Evolutionary conservation across 495 filamentous ascomycete genomes (phyloP), one percentile per base, ranked within the genome.

Genomic region (Oidiodendron maius): DNA sequence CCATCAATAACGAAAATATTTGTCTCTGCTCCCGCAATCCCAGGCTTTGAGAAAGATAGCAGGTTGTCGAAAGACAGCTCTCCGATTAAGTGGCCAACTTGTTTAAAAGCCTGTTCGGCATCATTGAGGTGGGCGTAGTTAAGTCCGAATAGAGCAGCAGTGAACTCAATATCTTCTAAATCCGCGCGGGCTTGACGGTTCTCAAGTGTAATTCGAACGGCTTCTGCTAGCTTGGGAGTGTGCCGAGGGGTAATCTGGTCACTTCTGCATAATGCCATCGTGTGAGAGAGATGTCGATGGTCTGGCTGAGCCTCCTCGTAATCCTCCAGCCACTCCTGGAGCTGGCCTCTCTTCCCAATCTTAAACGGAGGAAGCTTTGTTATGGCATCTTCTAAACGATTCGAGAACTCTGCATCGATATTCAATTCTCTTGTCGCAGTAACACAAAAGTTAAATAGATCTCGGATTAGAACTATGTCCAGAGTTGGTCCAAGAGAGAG

Each of bases 211-310:
- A 64, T 61, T 13, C 62, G 53, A 30, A 61, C 68, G 8, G 68
- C 69, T 22, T 51, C 51, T 13, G 69, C 64, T 0, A 67, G 54
- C 28, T 41, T 37, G 6, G 46, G 45, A 39, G 44, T 15, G 41
- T 48, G 51, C 3, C 51, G 34, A 16, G 51, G 24, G 8, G 51
- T 48, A 50, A 65, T 57, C 34, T 60, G 57, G 9, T 52, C 50
- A 5, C 61, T 53, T 0, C 60, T 61, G 40, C 40, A 64, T 16
- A 74, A 60, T 1, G 64, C 68, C 67, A 66, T 71, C 4, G 70
- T 57, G 44, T 72, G 70, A 13, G 70, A 72, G 12, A 70, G 64
- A 46, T 72, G 71, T 13, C 71, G 61, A 48, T 74, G 71, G 24
- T 69, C 67, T 1, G 69, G 69, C 34, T 74, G 68, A 3, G 62